phyloP scores from a whole-genome alignment of 768 basidiomycete genomes.

The Lepiota brunneoincarnata region DNA sequence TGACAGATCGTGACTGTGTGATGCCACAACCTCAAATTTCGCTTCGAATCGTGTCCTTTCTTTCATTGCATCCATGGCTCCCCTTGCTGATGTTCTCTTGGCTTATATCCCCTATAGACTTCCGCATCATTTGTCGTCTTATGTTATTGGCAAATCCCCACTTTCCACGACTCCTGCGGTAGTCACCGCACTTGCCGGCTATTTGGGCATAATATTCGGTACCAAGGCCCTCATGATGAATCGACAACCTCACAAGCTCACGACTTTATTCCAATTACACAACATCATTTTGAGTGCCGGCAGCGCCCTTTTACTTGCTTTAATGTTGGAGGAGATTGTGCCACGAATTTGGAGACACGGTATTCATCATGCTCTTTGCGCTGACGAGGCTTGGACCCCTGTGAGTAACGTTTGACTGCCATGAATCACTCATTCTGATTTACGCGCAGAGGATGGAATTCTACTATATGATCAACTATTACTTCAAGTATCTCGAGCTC shows the following conservation, averaged over 20 bases:
- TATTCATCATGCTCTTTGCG: conserved; percentile 76
- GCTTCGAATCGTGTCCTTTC: conserved; percentile 19
- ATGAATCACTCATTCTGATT: conserved; percentile 14
- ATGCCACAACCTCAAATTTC: conserved; percentile 29
- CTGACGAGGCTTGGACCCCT: conserved; percentile 76
- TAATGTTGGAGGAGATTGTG: conserved; percentile 90
- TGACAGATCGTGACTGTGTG: conserved; percentile 20
- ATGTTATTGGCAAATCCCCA: conserved; percentile 75
- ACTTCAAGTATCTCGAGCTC: conserved; percentile 96
- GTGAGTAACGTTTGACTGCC: conserved; percentile 45
- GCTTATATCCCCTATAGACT: conserved; percentile 54
- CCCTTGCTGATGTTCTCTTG: conserved; percentile 72
- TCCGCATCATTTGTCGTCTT: conserved; percentile 56
- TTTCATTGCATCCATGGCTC: conserved; percentile 51
- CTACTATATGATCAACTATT: conserved; percentile 99
- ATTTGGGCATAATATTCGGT: conserved; percentile 88
- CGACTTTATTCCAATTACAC: conserved; percentile 82
- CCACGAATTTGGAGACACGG: conserved; percentile 76
- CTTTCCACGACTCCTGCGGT: conserved; percentile 82
- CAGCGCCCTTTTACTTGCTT: conserved; percentile 77
- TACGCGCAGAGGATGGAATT: conserved; percentile 76
- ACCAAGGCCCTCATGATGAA: conserved; percentile 83
- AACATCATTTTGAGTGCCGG: conserved; percentile 86
- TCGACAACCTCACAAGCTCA: conserved; percentile 70
- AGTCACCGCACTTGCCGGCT: conserved; percentile 63